phyloP scores from a whole-genome alignment of 192 early-diverging fungal species.

The Neocallimastix lanati region DNA sequence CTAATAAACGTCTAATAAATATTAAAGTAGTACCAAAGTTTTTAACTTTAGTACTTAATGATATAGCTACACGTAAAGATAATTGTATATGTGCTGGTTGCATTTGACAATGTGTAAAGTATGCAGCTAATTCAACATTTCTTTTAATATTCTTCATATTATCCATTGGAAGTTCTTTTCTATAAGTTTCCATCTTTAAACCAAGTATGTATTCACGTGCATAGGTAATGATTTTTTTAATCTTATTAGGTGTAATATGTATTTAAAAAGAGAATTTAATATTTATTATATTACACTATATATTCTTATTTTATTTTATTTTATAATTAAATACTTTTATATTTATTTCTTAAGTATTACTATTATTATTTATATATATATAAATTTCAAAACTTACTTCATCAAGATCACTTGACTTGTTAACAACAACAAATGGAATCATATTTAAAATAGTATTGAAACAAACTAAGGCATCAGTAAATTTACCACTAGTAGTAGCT shows the following conservation, averaged over 20 bases:
- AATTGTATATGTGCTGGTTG: slow-evolving; percentile 79
- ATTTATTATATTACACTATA: no score
- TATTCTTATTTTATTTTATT: no score
- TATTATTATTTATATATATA: no score
- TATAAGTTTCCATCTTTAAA: slow-evolving; percentile 60
- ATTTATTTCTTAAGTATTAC: no score
- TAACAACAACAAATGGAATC: slow-evolving; percentile 54
- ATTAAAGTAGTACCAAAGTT: slow-evolving; percentile 71
- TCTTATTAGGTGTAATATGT: no score
- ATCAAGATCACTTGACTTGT: slow-evolving; percentile 40
- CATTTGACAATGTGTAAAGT: slow-evolving; percentile 85
- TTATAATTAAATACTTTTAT: no score
- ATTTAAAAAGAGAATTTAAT: no score
- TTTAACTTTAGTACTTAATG: slow-evolving; percentile 55
- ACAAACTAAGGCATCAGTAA: slow-evolving; percentile 52
- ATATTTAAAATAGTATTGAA: slow-evolving; percentile 65
- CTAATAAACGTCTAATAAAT: slow-evolving; percentile 78
- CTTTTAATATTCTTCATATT: slow-evolving; percentile 30
- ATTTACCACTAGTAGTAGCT: slow-evolving; percentile 60
- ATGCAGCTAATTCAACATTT: slow-evolving; percentile 75
- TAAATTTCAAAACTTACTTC: no score
- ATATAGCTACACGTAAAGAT: slow-evolving; percentile 72
- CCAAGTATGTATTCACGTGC: slow-evolving; percentile 82
- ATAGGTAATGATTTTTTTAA: neutral
- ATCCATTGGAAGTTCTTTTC: slow-evolving; percentile 36